Percentiles rank a stretch among this genome's conserved stretches.
Evolutionary conservation across 176 grass and related monocot species (phyloP).

Genomic region (Tillandsia leiboldiana): DNA sequence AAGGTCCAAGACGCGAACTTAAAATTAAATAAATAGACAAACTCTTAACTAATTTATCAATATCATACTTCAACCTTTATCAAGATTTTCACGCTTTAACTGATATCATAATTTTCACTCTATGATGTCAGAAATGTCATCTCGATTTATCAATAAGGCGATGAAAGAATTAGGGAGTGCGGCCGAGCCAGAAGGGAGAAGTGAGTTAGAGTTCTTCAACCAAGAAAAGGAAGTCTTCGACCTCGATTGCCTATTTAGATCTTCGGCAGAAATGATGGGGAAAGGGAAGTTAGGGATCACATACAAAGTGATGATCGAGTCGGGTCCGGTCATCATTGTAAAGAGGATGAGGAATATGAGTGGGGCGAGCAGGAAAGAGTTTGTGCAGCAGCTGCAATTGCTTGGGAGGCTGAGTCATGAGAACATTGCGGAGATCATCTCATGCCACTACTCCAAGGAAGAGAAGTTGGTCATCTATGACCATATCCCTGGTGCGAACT

Average conservation of each 20-base stretch:
- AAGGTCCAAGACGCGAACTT: too few species aligned
- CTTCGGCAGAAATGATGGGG: constrained; percentile 67
- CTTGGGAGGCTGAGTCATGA: constrained; percentile 75
- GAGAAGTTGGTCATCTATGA: constrained; percentile 85
- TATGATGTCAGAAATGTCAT: constrained; percentile 11
- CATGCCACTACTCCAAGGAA: constrained; percentile 70
- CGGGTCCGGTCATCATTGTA: constrained; percentile 33
- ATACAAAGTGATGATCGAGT: constrained; percentile 49
- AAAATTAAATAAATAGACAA: too few species aligned
- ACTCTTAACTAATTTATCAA: too few species aligned
- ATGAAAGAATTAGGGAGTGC: constrained; percentile 24
- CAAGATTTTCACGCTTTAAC: background rate
- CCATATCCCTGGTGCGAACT: constrained; percentile 49
- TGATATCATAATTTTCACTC: background rate
- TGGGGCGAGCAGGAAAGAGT: constrained; percentile 48
- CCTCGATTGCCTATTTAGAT: constrained; percentile 52
- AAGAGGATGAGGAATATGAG: constrained; percentile 81
- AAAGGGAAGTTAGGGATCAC: constrained; percentile 75
- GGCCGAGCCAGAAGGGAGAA: background rate
- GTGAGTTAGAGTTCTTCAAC: constrained; percentile 49
- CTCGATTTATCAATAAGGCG: constrained; percentile 40
- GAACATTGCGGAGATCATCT: constrained; percentile 61
- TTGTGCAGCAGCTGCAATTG: constrained; percentile 65
- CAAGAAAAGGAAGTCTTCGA: constrained; percentile 38
- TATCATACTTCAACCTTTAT: background rate